Base-by-base conservation (phyloP, 306 rosid genomes). In the Nissolia schottii region DNA sequence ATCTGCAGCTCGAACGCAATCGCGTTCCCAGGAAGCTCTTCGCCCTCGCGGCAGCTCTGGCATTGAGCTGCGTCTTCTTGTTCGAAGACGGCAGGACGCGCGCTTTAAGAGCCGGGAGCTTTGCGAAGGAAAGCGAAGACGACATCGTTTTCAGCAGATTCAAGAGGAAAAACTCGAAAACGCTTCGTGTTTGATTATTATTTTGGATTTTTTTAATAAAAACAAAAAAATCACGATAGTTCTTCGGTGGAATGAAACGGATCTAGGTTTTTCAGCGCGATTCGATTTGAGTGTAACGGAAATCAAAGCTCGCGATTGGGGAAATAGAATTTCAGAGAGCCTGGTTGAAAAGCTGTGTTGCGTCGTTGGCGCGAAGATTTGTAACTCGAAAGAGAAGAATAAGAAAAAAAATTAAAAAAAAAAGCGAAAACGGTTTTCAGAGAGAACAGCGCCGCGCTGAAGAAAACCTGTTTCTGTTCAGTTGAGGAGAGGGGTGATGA, bases 1-100 rank as follows among this genome's bases (percentile, higher is more conserved):
- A 15, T 22, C 51, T 45, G 22, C 22, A n/a, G 46, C 80, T 74
- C 15, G 84, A 48, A 19, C 96, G 77, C 76, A 94, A 75, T 16
- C 85, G 84, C 6, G 85, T 71, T n/a, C 97, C 98, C 1, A 89
- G 43, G 49, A 83, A 57, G 7, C 28, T 72, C 74, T 76, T 91
- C 59, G 51, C 78, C 87, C 53, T 83, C 20, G 46, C 20, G 9
- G 69, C 78, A 2, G 88, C 12, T 45, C 51, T 3, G 84, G 68
- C 83, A 81, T 41, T 86, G 74, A 0, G 76, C n/a, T 1, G 49
- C 71, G 51, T 4, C 48, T 82, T 49, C 57, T 76, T 50, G 22
- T 67, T 24, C 40, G 77, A 53, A 28, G 79, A 66, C 8, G 19
- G 51, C 0, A 45, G 51, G 71, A 16, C 0, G 86, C 51, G 12